A percentile compares a stretch with the other conserved stretches of the same genome.
Evolutionary conservation across 148 eudicot genomes (phyloP).

Genomic region (Diospyros kaki): DNA sequence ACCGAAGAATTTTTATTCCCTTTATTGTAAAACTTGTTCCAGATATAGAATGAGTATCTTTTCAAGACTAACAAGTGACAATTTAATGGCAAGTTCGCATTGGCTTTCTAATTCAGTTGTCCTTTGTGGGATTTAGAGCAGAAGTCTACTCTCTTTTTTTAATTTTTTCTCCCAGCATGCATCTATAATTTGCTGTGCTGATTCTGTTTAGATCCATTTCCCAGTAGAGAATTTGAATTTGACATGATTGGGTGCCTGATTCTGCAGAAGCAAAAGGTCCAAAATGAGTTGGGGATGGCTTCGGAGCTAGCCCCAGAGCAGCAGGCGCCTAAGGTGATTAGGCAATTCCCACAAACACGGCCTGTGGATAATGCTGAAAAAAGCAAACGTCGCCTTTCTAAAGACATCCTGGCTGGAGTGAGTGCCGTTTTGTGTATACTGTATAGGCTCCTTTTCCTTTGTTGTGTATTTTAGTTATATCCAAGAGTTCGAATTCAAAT

Average conservation of each 20-base stretch:
- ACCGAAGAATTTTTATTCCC: no score
- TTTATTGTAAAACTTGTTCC: no score
- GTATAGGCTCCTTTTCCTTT: background rate
- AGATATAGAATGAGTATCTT: no score
- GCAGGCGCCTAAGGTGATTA: constrained; percentile 40
- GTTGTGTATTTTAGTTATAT: background rate
- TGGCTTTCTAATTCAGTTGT: no score
- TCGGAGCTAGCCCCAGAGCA: constrained; percentile 27
- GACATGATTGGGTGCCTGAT: background rate
- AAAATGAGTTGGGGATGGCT: constrained; percentile 27
- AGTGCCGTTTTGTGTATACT: background rate
- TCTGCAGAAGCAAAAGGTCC: constrained; percentile 62
- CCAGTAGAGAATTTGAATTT: background rate
- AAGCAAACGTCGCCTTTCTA: constrained; percentile 48
- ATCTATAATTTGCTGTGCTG: no score
- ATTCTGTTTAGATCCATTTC: no score
- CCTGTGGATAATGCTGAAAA: constrained; percentile 40
- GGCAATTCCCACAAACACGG: constrained; percentile 54
- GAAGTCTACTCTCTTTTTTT: no score
- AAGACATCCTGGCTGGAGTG: constrained; percentile 48
- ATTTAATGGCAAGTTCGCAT: no score
- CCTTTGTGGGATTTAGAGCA: no score
- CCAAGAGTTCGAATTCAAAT: background rate
- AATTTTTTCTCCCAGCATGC: no score
- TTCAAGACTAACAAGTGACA: no score